Conservation (phyloP, 805 yeast genomes). For the Diddensiella caesifluorescens region DNA sequence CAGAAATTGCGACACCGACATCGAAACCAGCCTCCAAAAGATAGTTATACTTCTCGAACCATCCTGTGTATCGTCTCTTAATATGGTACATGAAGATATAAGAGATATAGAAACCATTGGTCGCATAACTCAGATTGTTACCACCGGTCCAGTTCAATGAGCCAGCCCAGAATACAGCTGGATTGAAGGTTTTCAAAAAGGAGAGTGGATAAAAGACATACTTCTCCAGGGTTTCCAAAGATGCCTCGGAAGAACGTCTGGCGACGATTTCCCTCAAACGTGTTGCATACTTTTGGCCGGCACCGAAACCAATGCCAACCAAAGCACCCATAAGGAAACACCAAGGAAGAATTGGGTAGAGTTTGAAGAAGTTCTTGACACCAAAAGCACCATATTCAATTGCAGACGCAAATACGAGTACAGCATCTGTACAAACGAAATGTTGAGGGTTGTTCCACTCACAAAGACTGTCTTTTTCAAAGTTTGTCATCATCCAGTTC, state of each 20-base stretch:
- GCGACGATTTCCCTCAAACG: neutral
- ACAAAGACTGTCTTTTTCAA: conserved; percentile 35
- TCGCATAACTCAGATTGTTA: conserved; percentile 40
- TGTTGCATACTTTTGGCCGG: conserved; percentile 22
- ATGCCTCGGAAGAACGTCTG: conserved; percentile 7
- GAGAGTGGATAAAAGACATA: conserved; percentile 3
- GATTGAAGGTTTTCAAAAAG: conserved; percentile 34
- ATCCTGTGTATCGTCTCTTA: conserved; percentile 38
- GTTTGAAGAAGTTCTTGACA: conserved; percentile 8
- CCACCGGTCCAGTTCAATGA: conserved; percentile 35
- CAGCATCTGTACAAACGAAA: conserved; percentile 35
- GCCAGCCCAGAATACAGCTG: conserved; percentile 44
- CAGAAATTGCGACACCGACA: conserved; percentile 47
- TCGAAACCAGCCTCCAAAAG: conserved; percentile 44
- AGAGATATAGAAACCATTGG: conserved; percentile 39
- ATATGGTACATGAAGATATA: conserved; percentile 42
- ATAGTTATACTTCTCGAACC: conserved; percentile 53
- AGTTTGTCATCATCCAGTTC: conserved; percentile 32
- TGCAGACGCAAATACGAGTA: conserved; percentile 45
- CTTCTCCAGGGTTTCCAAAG: conserved; percentile 27
- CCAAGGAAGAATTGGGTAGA: conserved; percentile 50
- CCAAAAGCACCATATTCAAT: conserved; percentile 19
- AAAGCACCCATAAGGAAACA: conserved; percentile 53
- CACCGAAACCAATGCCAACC: conserved; percentile 20
- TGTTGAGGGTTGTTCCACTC: conserved; percentile 33